Base-by-base conservation (phyloP, 176 grass and related monocot species). In the Aegilops sharonensis region DNA sequence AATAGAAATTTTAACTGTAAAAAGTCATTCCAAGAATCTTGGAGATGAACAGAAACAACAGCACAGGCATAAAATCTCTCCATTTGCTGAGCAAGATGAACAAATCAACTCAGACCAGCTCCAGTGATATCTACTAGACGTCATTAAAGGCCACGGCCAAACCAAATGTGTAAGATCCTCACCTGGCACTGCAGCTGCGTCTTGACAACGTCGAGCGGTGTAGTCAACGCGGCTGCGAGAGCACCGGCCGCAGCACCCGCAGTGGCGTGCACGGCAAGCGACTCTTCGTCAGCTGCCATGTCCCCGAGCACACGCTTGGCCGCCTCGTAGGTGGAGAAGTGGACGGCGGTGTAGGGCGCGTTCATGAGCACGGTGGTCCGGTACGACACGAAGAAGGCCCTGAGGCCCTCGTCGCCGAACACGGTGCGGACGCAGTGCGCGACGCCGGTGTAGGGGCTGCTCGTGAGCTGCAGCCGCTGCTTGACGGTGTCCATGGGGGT, bases 171-270 rank as follows among this genome's bases (percentile, higher is more conserved):
- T 23, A 81, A 88, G 82, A 89, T 78, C 78, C 78, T 85, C 65
- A 97, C 95, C 95, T 97, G 95, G 66, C 95, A 97, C 90, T 97
- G 95, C 60, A 97, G 85, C 83, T 95, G 95, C 24, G 95, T 97
- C 87, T 97, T 97, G 78, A 90, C 89, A 73, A 97, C 95, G 34
- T 97, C 95, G 9, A 97, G 85, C 3, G 95, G 95, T 0, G 92
- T 95, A 64, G 95, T 97, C 17, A 97, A 61, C 0, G 79, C 91
- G 0, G 95, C 95, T 0, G 95, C 95, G 1, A 97, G 82, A 2
- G 92, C 92, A 6, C 95, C 95, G 0, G 95, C 92, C 5, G 92
- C 91, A 3, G 95, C 95, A 48, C 95, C 95, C 8, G 95, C 95
- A 0, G 91, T 97, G 75, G 95, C 95, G 78, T 97, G 92, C 69